These are phyloP conservation scores for Biscutella laevigata DNA, from an alignment of 441 rosid species.

Conservation along the genomic window DNA sequence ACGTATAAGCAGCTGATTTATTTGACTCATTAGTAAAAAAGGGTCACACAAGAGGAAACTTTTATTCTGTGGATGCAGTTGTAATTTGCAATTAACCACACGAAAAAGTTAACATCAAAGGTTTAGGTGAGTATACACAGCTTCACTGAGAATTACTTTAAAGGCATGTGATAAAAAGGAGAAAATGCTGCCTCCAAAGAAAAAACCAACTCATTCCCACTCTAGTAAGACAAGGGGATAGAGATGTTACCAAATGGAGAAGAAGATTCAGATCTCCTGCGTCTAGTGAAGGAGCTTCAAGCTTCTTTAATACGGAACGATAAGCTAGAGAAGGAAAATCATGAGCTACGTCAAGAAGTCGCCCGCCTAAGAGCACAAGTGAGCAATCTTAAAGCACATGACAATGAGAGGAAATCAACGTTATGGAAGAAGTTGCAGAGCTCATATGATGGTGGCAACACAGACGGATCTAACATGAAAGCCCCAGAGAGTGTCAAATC, in stretches of 20 bases:
- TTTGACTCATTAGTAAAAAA: background rate
- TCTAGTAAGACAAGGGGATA: conserved; percentile 17
- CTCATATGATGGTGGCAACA: conserved; percentile 34
- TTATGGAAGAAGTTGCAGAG: conserved; percentile 91
- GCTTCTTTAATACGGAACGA: conserved; percentile 42
- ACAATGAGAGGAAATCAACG: conserved; percentile 75
- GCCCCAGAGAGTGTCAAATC: conserved; percentile 32
- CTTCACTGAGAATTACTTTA: conserved; percentile 35
- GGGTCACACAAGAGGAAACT: conserved; percentile 7
- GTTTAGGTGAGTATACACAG: conserved; percentile 33
- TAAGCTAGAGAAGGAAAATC: conserved; percentile 67
- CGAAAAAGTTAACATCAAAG: conserved; percentile 22
- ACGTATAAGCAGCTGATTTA: background rate
- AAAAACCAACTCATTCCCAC: conserved; percentile 13
- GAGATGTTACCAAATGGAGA: conserved; percentile 34
- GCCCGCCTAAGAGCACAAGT: conserved; percentile 59
- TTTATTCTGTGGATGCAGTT: conserved; percentile 11
- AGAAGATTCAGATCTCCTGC: conserved; percentile 41
- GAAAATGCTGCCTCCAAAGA: conserved; percentile 15
- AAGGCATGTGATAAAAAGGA: conserved; percentile 25
- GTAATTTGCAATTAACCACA: conserved; percentile 20
- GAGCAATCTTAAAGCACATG: conserved; percentile 66
- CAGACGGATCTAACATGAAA: conserved; percentile 37
- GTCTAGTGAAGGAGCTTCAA: conserved; percentile 58
- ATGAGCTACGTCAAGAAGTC: conserved; percentile 58